Base-by-base conservation (phyloP, 495 filamentous ascomycete species). In the Aspergillus ellipticus region DNA sequence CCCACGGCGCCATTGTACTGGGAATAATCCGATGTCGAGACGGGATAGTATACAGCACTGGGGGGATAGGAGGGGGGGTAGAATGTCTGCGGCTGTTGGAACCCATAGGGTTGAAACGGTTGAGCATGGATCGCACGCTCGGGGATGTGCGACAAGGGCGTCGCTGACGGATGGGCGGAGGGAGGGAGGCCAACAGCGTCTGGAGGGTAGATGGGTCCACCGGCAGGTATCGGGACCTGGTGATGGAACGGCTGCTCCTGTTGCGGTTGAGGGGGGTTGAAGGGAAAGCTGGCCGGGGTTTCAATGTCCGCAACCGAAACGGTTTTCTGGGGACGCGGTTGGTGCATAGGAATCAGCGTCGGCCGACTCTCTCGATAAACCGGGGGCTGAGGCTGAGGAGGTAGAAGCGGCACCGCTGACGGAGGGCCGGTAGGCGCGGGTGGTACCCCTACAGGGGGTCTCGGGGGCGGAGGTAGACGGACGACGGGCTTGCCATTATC, bases 251-350 rank as follows among this genome's bases (percentile, higher is more conserved):
- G 90, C 65, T 96, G 91, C 48, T 85, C 81, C 51, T 84, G 80
- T 59, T 85, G 84, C 54, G 89, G 85, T 62, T 89, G 89, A 15
- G 85, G 83, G 22, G 84, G 82, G 49, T 88, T 84, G 59, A 89
- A 85, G 2, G 81, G 76, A 61, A 88, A 79, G 17, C 78, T 85
- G 17, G 81, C 85, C 2, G 95, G 92, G 20, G 86, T 90, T 67
- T 97, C 94, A 58, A 99, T 97, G 65, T 90, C 92, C 28, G 91
- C 90, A 53, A 97, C 87, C 22, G 94, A 97, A 24, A 99, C 88
- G 3, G 92, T 76, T 76, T 97, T 96, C 70, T 97, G 92, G 3
- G 94, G 94, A 42, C 90, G 88, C 49, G 94, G 94, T 66, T 99
- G 94, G 64, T 97, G 89, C 89, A 97, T 96, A 6, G 91, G 88